These are phyloP conservation scores for Thalassiosira mediterranea DNA, from an alignment of 352 stramenopile genomes.

Conservation along the genomic window DNA sequence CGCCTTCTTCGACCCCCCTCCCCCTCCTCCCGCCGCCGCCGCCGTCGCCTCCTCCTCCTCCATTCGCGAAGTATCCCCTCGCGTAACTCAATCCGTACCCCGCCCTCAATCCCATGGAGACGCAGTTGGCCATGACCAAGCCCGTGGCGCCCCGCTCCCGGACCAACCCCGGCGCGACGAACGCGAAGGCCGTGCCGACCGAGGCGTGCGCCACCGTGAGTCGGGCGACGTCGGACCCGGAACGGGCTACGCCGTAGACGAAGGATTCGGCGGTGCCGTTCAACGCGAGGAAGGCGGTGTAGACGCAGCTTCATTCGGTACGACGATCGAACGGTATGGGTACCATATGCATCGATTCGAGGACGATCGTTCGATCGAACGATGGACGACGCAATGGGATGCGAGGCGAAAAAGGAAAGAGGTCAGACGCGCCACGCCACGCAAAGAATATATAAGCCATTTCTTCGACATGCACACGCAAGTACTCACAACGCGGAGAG, in stretches of 20 bases:
- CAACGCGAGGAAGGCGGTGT: slow-evolving; percentile 93
- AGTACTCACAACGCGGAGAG: slow-evolving; percentile 65
- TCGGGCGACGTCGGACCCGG: slow-evolving; percentile 54
- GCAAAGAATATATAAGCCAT: too few species aligned
- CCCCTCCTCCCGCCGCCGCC: too few species aligned
- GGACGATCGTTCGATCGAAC: too few species aligned
- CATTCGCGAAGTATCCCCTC: slow-evolving; percentile 54
- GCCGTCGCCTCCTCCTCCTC: too few species aligned
- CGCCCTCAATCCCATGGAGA: slow-evolving; percentile 70
- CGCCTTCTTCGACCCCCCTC: too few species aligned
- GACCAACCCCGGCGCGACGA: slow-evolving; percentile 59
- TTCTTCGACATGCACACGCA: too few species aligned
- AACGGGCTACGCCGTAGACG: slow-evolving; percentile 86
- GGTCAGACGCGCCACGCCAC: too few species aligned
- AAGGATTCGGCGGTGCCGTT: slow-evolving; percentile 97
- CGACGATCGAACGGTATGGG: not conserved
- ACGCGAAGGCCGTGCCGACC: slow-evolving; percentile 69
- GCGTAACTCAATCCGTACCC: slow-evolving; percentile 71
- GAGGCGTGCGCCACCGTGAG: slow-evolving; percentile 64
- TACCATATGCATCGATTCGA: too few species aligned
- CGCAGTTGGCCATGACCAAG: slow-evolving; percentile 72
- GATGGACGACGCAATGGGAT: too few species aligned
- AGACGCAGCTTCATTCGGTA: slow-evolving; percentile 83
- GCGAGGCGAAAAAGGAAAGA: too few species aligned
- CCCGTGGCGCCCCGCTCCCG: slow-evolving; percentile 59